A percentile compares a stretch with the other conserved stretches of the same genome.
phyloP scores from a whole-genome alignment of 129 eudicot species.

The Centella asiatica region DNA sequence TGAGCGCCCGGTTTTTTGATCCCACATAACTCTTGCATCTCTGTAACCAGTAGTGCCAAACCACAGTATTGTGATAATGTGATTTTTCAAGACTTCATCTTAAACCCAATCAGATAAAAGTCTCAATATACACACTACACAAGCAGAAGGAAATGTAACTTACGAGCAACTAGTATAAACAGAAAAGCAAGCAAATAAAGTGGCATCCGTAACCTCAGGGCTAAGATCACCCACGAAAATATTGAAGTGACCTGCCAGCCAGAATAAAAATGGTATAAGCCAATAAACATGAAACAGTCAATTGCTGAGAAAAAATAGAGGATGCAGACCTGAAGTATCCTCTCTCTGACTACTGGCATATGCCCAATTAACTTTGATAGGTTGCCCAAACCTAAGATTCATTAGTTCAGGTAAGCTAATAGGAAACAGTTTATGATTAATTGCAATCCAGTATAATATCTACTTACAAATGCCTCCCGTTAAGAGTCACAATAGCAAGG shows the following conservation, averaged over 20 bases:
- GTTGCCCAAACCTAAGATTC: slow-evolving; percentile 80
- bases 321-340: slow-evolving; percentile 73
- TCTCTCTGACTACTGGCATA: slow-evolving; percentile 93
- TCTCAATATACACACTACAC: not conserved
- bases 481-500: slow-evolving; percentile 85
- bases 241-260: slow-evolving; percentile 66
- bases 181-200: slow-evolving; percentile 80
- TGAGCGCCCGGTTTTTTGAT: slow-evolving; percentile 95
- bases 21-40: slow-evolving; percentile 99
- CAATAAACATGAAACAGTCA: not conserved
- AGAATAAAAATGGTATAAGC: not conserved
- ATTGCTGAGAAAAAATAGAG: not conserved
- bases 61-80: not conserved
- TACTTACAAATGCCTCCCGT: slow-evolving; percentile 89
- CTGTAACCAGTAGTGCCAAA: slow-evolving; percentile 26
- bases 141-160: slow-evolving; percentile 19
- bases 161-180: slow-evolving; percentile 92
- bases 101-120: slow-evolving; percentile 1
- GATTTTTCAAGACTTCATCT: not conserved
- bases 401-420: slow-evolving; percentile 11
- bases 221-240: slow-evolving; percentile 97
- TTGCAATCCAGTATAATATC: not conserved
- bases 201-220: slow-evolving; percentile 97
- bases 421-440: no score
- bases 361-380: slow-evolving; percentile 99